phyloP scores from a whole-genome alignment of 768 basidiomycete species.

The Trametes cingulata region DNA sequence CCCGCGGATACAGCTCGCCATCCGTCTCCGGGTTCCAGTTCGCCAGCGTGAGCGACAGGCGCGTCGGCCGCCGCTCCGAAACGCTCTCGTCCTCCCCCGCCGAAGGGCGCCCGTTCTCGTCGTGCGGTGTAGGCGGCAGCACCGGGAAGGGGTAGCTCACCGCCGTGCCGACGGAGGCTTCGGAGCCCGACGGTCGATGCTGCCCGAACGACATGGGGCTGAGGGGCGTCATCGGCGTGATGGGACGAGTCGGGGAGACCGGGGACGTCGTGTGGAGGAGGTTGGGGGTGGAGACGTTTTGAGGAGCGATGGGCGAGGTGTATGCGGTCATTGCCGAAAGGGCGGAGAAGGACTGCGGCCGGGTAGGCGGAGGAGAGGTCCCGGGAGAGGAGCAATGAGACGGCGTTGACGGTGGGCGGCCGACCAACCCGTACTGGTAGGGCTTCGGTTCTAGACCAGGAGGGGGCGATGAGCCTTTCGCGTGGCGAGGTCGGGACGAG shows the following conservation, averaged over 20 bases:
- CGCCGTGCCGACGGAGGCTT: conserved; percentile 18
- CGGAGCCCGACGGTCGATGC: neutral
- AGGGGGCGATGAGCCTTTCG: conserved; percentile 3
- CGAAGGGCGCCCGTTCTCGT: neutral
- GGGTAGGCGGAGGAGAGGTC: conserved; percentile 16
- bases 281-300: neutral
- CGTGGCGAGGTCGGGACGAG: neutral
- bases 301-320: neutral
- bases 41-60: conserved; percentile 29
- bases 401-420: conserved; percentile 28
- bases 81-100: conserved; percentile 12
- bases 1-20: conserved; percentile 17
- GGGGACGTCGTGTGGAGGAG: conserved; percentile 8
- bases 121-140: conserved; percentile 20
- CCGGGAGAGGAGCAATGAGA: conserved; percentile 14
- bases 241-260: neutral
- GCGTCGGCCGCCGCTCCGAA: conserved; percentile 19
- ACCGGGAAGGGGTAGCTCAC: conserved; percentile 22
- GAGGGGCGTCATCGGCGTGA: conserved; percentile 12
- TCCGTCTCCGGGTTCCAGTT: conserved; percentile 29
- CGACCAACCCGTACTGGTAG: conserved; percentile 66
- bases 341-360: conserved; percentile 21
- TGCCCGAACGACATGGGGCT: neutral
- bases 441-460: conserved; percentile 49
- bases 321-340: conserved; percentile 6